Evolutionary conservation across 768 basidiomycete species (phyloP), one percentile per base, ranked within the genome.

Genomic region (Galerina sulciceps): DNA sequence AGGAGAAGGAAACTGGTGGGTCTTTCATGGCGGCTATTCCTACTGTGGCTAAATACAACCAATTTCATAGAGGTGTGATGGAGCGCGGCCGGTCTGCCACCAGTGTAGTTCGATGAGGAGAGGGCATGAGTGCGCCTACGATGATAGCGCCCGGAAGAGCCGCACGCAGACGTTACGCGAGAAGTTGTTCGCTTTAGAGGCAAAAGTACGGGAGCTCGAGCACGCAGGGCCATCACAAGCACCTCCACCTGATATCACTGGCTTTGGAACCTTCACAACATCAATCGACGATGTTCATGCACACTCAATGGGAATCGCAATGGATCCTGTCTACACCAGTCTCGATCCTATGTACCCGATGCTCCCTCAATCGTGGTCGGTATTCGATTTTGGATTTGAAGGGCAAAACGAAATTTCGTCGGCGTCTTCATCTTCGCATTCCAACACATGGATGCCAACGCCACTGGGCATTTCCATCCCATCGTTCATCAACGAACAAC

Each of bases 121-220:
- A 22, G 69, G 72, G 4, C 72, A 77, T 22, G 79, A 83, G 48
- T 87, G 87, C 68, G 71, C 79, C 53, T 88, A 86, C 73, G 84
- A 87, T 64, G 85, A 87, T 66, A 80, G 79, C 68, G 79, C 79
- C 62, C 81, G 80, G 55, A 85, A 85, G 68, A 85, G 83, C 65
- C 79, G 85, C 14, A 87, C 85, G 0, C 81, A 85, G 66, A 73
- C 82, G 20, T 73, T 88, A 35, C 82, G 80, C 58, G 84, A 86
- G 63, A 85, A 85, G 67, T 74, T 86, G 42, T 72, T 75, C 3
- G 71, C 77, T 46, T 77, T 87, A 11, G 85, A 88, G 67, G 75
- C 76, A 18, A 77, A 82, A 42, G 69, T 87, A 22, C 80, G 79
- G 6, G 80, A 86, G 65, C 76, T 88, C 9, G 85, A 87, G 65